These are phyloP conservation scores for Saccharomyces hybrid DNA, from an alignment of 1,139 yeast species.

Conservation along the genomic window DNA sequence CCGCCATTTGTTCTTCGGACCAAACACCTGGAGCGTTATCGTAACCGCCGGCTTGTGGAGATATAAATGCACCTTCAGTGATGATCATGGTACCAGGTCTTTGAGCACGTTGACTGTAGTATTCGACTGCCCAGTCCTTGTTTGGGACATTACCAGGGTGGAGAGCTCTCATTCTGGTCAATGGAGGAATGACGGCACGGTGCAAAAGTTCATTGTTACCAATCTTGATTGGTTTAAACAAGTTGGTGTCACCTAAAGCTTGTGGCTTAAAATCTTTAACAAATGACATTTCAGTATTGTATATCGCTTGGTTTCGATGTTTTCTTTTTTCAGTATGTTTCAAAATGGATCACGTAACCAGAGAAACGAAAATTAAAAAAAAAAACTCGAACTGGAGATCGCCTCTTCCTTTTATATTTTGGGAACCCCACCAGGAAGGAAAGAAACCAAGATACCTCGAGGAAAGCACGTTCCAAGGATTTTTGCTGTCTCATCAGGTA, in stretches of 20 bases:
- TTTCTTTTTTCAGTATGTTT: too few species aligned
- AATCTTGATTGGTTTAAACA: conserved; percentile 44
- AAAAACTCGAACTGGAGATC: neutral
- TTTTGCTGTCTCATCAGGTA: neutral
- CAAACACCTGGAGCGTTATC: conserved; percentile 48
- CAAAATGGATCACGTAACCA: too few species aligned
- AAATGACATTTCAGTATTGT: conserved; percentile 18
- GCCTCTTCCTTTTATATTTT: neutral
- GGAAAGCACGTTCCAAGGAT: neutral
- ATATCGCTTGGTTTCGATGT: neutral
- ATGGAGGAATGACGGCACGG: conserved; percentile 44
- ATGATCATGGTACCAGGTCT: conserved; percentile 34
- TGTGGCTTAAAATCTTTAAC: conserved; percentile 26
- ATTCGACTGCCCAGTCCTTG: conserved; percentile 30
- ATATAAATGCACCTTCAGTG: conserved; percentile 34
- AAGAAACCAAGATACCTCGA: neutral
- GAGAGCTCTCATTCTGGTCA: conserved; percentile 44
- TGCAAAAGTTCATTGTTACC: conserved; percentile 36
- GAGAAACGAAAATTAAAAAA: too few species aligned
- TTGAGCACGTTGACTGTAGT: conserved; percentile 33
- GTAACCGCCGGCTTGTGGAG: conserved; percentile 35
- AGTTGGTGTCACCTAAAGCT: conserved; percentile 32
- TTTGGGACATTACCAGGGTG: conserved; percentile 28
- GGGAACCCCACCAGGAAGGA: neutral
- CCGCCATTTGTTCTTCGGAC: conserved; percentile 39